Evolutionary conservation across 257 asterid genomes (phyloP), one percentile per base, ranked within the genome.

Genomic region (Salvia hispanica): DNA sequence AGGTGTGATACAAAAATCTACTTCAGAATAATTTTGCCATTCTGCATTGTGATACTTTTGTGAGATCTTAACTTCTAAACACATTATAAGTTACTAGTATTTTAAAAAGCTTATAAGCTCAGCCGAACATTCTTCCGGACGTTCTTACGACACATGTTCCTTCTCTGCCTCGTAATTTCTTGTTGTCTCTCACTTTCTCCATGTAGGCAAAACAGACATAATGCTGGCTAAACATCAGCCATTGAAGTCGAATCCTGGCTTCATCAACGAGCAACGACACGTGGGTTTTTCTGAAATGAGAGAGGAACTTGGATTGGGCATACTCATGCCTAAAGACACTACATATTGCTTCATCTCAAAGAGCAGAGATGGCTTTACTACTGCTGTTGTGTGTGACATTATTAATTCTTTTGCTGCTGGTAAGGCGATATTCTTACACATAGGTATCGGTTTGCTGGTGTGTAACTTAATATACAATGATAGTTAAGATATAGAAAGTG

Each of bases 151-250:
- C 1, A 18, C 21, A 34, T 34, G 39, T 34, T 34, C 39, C 39
- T 34, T 25, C 2, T 25, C 3, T 25, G 31, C 31, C 31, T 25
- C 2, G 31, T 25, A 25, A 25, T 25, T 25, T 2, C 31, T 25
- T 2, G 31, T 25, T 25, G 2, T 25, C 31, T 1, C 34, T 71
- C 28, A 72, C 55, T 9, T 45, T 18, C 21, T 51, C 56, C 54
- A 37, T 62, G 73, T 50, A 82, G 86, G 79, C 86, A 40, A 82
- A 81, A 71, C 65, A 48, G 67, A 76, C 78, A n/a, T 65, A 74
- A 80, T 7, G 36, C 13, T 53, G 54, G 69, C 21, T 63, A 34
- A 60, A 70, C 33, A 44, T 33, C 14, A 8, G 55, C 72, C 43
- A 6, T 39, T 40, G 72, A 39, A 39, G 36, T 42, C 11, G 36